Percentiles rank a stretch among this genome's conserved stretches.
Evolutionary conservation across 225 moss, liverwort and hornwort genomes (phyloP).

Genomic region (Neckera pumila): DNA sequence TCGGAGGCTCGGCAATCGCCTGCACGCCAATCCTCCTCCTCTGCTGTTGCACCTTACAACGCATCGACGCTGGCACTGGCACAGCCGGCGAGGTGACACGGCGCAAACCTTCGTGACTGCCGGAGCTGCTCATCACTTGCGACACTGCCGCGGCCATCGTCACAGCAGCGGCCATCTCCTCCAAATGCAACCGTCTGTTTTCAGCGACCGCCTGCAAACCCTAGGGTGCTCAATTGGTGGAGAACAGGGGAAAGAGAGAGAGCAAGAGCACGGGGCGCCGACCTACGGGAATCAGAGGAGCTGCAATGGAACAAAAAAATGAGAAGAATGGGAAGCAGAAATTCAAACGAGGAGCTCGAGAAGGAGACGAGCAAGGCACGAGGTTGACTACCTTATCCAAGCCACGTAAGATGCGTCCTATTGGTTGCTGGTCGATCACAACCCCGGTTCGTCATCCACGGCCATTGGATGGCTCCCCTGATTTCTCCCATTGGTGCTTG

Average conservation of each 20-base stretch:
- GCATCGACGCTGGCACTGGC: neutral
- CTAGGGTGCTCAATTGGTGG: neutral
- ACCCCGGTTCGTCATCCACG: neutral
- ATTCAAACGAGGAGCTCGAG: neutral
- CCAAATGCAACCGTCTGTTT: neutral
- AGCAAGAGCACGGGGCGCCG: neutral
- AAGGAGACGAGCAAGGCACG: neutral
- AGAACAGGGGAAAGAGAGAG: too few relatives aligned
- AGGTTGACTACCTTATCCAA: conserved; percentile 17
- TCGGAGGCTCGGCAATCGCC: conserved; percentile 74
- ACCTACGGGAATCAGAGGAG: neutral
- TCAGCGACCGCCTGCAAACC: neutral
- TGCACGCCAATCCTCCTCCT: conserved; percentile 27
- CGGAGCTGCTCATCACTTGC: neutral
- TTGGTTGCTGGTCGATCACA: neutral
- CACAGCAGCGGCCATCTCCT: conserved; percentile 9
- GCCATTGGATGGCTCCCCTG: neutral
- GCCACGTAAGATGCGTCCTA: conserved; percentile 5
- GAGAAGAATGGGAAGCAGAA: neutral
- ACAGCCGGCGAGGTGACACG: neutral
- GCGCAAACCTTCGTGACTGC: conserved; percentile 22
- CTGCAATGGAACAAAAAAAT: neutral
- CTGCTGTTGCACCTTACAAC: neutral
- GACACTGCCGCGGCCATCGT: conserved; percentile 8
- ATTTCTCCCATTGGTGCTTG: neutral